Conservation (phyloP, 306 rosid genomes). For the Sindora glabra region DNA sequence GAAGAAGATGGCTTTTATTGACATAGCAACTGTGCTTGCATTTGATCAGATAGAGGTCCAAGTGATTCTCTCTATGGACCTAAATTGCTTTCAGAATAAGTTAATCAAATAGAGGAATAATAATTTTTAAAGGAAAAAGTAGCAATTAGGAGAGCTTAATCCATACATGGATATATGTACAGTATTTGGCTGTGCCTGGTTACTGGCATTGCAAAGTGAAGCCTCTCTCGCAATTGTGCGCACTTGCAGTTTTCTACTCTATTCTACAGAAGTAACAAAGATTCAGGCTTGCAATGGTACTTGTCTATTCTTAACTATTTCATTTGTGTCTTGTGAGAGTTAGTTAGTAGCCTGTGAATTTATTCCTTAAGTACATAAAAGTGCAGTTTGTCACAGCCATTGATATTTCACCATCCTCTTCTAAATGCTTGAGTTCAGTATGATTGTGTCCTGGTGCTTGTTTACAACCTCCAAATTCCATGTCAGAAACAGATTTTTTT, state of each 20-base stretch:
- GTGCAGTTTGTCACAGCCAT: constrained; percentile 2
- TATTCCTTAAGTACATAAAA: neutral
- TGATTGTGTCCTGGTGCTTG: neutral
- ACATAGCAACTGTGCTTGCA: neutral
- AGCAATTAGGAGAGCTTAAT: neutral
- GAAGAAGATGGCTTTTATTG: constrained; percentile 39
- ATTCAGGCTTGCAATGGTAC: constrained; percentile 8
- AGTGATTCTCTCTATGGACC: constrained; percentile 8
- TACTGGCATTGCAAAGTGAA: neutral
- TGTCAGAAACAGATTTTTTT: neutral
- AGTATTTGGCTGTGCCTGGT: neutral
- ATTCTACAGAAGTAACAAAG: neutral
- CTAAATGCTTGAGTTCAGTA: neutral
- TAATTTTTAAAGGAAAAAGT: neutral
- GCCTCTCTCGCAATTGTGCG: neutral
- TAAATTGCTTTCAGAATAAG: neutral
- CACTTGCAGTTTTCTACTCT: constrained; percentile 6
- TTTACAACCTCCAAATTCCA: neutral
- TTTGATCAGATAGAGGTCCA: neutral
- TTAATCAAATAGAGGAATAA: neutral
- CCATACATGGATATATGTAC: neutral
- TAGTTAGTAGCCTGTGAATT: neutral
- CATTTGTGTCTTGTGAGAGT: neutral
- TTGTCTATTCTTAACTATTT: neutral
- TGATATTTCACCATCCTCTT: neutral